Conservation (phyloP, 768 basidiomycete genomes). For the Collybia mongolica region DNA sequence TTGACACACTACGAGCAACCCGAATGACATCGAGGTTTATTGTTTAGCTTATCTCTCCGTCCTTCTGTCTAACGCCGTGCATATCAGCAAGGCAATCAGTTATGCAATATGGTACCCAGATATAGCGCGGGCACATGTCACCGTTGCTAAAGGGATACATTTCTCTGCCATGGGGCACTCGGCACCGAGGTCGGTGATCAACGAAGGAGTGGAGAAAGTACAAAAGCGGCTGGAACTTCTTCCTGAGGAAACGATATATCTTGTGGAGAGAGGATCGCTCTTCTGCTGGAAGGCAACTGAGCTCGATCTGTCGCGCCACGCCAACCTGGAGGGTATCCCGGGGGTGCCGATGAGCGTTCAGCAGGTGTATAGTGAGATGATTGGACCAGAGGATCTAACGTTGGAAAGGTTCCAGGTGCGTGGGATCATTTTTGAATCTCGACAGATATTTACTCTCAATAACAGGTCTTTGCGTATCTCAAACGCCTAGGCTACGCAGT, state of each 20-base stretch:
- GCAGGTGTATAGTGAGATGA: conserved; percentile 85
- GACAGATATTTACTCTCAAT: neutral
- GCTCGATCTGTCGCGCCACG: conserved; percentile 22
- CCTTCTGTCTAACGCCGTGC: conserved; percentile 4
- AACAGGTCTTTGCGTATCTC: conserved; percentile 88
- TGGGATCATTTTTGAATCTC: neutral
- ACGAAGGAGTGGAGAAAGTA: conserved; percentile 36
- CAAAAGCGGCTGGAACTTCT: conserved; percentile 79
- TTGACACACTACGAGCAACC: conserved; percentile 71
- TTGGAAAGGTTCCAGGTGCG: conserved; percentile 87
- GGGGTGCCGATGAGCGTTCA: conserved; percentile 89
- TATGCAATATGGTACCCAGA: conserved; percentile 79
- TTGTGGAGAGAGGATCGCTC: conserved; percentile 86
- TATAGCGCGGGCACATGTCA: conserved; percentile 64
- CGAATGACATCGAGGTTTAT: conserved; percentile 76
- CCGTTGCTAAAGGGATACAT: conserved; percentile 76
- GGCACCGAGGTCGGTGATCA: conserved; percentile 44
- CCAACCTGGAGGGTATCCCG: conserved; percentile 36
- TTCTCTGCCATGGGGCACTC: conserved; percentile 84
- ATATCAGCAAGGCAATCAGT: conserved; percentile 69
- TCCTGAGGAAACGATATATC: conserved; percentile 93
- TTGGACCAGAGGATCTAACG: conserved; percentile 74
- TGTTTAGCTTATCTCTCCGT: neutral
- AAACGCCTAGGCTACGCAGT: conserved; percentile 90
- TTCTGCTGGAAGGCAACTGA: conserved; percentile 73